These are phyloP conservation scores for Anacardium occidentale DNA, from an alignment of 345 rosid genomes.

Conservation along the genomic window DNA sequence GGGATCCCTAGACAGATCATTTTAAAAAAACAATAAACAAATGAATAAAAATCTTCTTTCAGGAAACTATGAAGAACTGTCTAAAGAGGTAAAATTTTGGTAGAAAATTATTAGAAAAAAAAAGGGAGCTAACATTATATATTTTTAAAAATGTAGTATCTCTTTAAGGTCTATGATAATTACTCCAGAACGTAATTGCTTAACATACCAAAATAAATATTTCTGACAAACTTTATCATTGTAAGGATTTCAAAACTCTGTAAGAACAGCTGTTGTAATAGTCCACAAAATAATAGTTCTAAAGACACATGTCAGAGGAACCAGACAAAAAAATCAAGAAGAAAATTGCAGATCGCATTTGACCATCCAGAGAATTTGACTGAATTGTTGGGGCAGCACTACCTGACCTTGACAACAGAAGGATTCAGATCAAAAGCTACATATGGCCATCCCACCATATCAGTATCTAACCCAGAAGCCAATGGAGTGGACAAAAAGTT, in stretches of 20 bases:
- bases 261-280: background rate
- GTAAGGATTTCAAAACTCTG: background rate
- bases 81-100: no score
- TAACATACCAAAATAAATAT: background rate
- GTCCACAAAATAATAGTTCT: background rate
- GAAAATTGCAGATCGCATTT: no score
- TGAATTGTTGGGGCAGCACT: background rate
- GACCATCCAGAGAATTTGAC: background rate
- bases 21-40: no score
- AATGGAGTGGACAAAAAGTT: slow-evolving; percentile 87
- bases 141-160: no score
- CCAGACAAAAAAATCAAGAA: background rate
- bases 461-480: slow-evolving; percentile 63
- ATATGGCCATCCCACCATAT: slow-evolving; percentile 66
- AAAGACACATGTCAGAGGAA: background rate
- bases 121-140: no score
- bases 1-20: no score
- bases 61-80: no score
- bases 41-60: no score
- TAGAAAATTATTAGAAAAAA: no score
- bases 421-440: slow-evolving; percentile 93
- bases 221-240: background rate
- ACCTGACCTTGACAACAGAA: slow-evolving; percentile 77
- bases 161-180: no score
- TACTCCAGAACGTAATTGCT: background rate